Evolutionary conservation across 192 early-diverging fungal genomes (phyloP), one percentile per base, ranked within the genome.

Genomic region (Mortierella alpina): DNA sequence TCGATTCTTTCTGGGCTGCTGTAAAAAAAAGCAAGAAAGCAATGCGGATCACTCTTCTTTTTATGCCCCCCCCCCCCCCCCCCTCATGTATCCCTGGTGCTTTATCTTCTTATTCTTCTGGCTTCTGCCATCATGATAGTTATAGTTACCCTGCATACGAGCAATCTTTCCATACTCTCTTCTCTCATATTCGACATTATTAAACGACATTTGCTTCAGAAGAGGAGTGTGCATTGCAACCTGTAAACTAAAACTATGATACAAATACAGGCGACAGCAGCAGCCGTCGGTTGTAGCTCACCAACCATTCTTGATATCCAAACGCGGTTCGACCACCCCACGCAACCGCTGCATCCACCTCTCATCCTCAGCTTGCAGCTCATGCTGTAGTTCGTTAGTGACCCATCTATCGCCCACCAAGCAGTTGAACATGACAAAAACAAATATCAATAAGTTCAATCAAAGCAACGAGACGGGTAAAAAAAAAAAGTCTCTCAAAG

Each of bases 291-390:
- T 46, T 40, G 13, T 22, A 69, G 15, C 23, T 54, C 52, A 76
- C 74, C 74, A 76, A 31, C 74, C 74, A 2, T 69, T 68, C 54
- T 69, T 76, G 47, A 76, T 68, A 6, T 56, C 39, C 9, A 76
- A 9, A 41, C 61, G 15, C 23, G 74, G 74, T 18, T 53, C 18
- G 6, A 51, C 47, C 6, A 13, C 23, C 14, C 61, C 2, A 2
- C 44, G 52, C 18, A 47, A 46, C 5, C 59, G 22, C n/a, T 63
- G 22, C 9, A 76, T 20, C 74, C 74, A 76, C 31, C 69, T 76
- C 17, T 76, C 66, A 48, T 76, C 74, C 48, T 41, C 54, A 10
- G 57, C 52, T 56, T 58, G 51, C 7, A 68, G 15, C 18, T 69
- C 52, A 1, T 6, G n/a, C 47, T 51, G 66, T 2, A 76, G 62